A percentile compares a stretch with the other conserved stretches of the same genome.
These are phyloP conservation scores for Cyberlindnera galapagoensis DNA, from an alignment of 805 yeast species.

Conservation along the genomic window DNA sequence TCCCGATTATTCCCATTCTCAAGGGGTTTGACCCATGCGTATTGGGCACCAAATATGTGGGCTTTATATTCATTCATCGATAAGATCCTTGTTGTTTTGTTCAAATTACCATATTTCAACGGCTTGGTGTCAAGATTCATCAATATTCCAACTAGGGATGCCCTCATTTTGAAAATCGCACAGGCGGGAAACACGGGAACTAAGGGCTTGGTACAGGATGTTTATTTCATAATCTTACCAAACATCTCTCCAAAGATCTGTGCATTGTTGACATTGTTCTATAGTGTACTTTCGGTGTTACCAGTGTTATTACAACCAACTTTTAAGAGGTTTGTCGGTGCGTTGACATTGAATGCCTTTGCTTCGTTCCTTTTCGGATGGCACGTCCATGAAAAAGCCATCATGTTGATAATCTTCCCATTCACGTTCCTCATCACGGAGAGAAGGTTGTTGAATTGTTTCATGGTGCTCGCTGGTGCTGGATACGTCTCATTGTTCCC, in stretches of 20 bases:
- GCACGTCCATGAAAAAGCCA: slow-evolving; percentile 98
- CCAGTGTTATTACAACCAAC: slow-evolving; percentile 70
- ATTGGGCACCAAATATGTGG: slow-evolving; percentile 99
- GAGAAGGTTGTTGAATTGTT: slow-evolving; percentile 63
- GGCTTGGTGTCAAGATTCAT: slow-evolving; percentile 30
- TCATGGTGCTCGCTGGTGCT: slow-evolving; percentile 63
- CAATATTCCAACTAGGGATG: slow-evolving; percentile 26
- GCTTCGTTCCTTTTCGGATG: slow-evolving; percentile 93
- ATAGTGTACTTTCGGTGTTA: slow-evolving; percentile 70
- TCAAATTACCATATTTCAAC: slow-evolving; percentile 33
- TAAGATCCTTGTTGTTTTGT: slow-evolving; percentile 49
- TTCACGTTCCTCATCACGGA: slow-evolving; percentile 71
- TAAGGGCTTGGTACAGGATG: slow-evolving; percentile 89
- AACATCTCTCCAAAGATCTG: slow-evolving; percentile 73
- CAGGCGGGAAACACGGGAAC: slow-evolving; percentile 46
- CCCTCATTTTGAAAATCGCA: slow-evolving; percentile 24
- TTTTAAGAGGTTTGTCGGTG: slow-evolving; percentile 73
- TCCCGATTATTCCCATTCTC: slow-evolving; percentile 84
- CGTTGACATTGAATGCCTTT: slow-evolving; percentile 83
- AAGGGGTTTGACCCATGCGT: slow-evolving; percentile 93
- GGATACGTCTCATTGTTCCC: slow-evolving; percentile 91
- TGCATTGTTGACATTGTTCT: slow-evolving; percentile 73
- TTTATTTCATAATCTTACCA: slow-evolving; percentile 74
- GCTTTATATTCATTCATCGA: slow-evolving; percentile 85
- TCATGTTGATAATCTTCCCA: slow-evolving; percentile 85